These are phyloP conservation scores for Boletus sp. DNA, from an alignment of 768 basidiomycete genomes.

Conservation along the genomic window DNA sequence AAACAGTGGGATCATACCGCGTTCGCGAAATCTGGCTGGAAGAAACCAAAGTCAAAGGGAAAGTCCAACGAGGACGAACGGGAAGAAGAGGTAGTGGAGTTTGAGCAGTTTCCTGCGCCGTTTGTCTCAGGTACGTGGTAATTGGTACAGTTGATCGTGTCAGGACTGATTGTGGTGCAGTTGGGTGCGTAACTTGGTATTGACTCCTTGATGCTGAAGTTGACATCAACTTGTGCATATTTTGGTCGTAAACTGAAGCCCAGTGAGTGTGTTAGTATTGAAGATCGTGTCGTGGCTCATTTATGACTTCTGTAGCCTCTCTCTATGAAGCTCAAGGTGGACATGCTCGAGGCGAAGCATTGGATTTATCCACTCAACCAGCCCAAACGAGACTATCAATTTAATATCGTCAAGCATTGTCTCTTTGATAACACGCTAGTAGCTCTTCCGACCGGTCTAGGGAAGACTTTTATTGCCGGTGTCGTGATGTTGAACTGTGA, in stretches of 20 bases:
- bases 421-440: conserved; percentile 93
- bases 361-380: conserved; percentile 93
- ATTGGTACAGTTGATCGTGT: neutral
- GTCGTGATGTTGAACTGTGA: conserved; percentile 94
- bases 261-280: conserved; percentile 20
- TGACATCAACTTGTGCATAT: conserved; percentile 4
- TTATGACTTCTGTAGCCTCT: conserved; percentile 45
- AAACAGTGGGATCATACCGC: conserved; percentile 92
- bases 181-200: conserved; percentile 44
- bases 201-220: neutral
- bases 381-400: conserved; percentile 90
- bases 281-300: neutral
- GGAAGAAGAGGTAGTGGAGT: conserved; percentile 62
- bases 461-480: conserved; percentile 97
- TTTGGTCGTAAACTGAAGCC: conserved; percentile 20
- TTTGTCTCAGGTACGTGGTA: conserved; percentile 57
- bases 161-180: conserved; percentile 30
- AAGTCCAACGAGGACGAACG: conserved; percentile 50
- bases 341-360: conserved; percentile 73
- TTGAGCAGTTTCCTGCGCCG: conserved; percentile 85
- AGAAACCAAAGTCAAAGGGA: conserved; percentile 51
- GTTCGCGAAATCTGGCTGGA: conserved; percentile 78
- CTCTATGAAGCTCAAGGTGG: conserved; percentile 73
- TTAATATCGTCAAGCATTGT: conserved; percentile 81
- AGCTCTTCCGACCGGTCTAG: conserved; percentile 91